phyloP scores from a whole-genome alignment of 805 yeast genomes.

The Debaryomyces hansenii region DNA sequence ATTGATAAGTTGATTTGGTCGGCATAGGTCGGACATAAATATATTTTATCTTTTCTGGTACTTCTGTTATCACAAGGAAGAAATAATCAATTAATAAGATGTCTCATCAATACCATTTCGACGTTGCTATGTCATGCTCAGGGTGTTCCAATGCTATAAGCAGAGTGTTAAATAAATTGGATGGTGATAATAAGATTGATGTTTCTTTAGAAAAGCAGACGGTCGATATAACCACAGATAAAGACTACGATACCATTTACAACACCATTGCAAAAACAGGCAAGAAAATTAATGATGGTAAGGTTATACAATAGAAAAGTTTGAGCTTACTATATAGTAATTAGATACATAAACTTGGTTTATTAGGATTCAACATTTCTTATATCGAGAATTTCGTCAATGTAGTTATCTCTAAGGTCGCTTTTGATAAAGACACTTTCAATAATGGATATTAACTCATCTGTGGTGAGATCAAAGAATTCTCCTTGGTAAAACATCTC shows the following conservation, averaged over 20 bases:
- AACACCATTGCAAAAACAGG: constrained; percentile 88
- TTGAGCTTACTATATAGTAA: neutral
- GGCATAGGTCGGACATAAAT: neutral
- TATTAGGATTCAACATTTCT: constrained; percentile 22
- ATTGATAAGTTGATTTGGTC: neutral
- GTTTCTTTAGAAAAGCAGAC: constrained; percentile 79
- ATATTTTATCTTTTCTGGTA: neutral
- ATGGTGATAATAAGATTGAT: constrained; percentile 72
- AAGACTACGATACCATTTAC: constrained; percentile 73
- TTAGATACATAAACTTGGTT: neutral
- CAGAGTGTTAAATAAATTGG: constrained; percentile 66
- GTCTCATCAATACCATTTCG: constrained; percentile 70
- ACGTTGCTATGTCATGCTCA: constrained; percentile 83
- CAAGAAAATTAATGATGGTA: constrained; percentile 72
- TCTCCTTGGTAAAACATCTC: constrained; percentile 53
- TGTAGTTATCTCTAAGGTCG: constrained; percentile 42
- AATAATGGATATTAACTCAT: constrained; percentile 44
- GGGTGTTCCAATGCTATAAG: constrained; percentile 88
- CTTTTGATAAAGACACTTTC: constrained; percentile 48
- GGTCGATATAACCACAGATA: constrained; percentile 70
- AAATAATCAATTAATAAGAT: constrained; percentile 16
- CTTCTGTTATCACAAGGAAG: no score
- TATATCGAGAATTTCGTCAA: constrained; percentile 47
- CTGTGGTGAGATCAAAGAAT: constrained; percentile 47
- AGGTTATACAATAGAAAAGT: constrained; percentile 39